Evolutionary conservation across 1,284 basidiomycete species (phyloP).

Genomic region (Ganoderma lingzhi): DNA sequence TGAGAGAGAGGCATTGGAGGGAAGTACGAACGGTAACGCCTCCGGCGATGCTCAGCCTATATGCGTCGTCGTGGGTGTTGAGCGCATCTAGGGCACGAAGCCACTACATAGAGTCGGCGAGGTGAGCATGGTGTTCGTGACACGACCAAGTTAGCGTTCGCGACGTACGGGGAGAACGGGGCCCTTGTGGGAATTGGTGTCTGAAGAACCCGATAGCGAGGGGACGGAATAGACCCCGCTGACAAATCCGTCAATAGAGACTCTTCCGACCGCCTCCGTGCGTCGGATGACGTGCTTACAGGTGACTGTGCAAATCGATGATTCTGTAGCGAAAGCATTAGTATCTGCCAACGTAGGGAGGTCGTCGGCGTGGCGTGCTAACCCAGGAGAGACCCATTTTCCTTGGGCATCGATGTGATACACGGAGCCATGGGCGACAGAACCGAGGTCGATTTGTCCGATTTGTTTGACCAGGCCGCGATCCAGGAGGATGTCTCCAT

Average conservation of each 20-base stretch:
- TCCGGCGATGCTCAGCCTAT: conserved; percentile 48
- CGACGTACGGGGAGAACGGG: too few species aligned
- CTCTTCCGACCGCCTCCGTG: neutral
- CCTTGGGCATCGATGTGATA: conserved; percentile 29
- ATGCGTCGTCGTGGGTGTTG: conserved; percentile 48
- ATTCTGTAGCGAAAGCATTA: neutral
- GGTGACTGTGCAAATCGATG: conserved; percentile 35
- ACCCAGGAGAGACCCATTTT: conserved; percentile 35
- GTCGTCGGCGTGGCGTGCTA: neutral
- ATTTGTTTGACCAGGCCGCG: conserved; percentile 62
- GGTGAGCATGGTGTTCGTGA: too few species aligned
- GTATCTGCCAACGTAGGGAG: too few species aligned
- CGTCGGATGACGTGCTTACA: conserved; percentile 20
- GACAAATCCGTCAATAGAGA: neutral
- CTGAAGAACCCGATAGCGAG: conserved; percentile 37
- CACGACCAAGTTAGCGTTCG: too few species aligned
- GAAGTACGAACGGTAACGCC: conserved; percentile 47
- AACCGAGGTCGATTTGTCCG: conserved; percentile 46
- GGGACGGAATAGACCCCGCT: conserved; percentile 17
- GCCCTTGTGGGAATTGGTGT: conserved; percentile 46
- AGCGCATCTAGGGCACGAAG: conserved; percentile 57
- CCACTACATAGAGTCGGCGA: too few species aligned
- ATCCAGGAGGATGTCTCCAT: conserved; percentile 62
- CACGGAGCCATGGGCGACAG: neutral
- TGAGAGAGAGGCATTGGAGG: neutral